Evolutionary conservation across 495 filamentous ascomycete species (phyloP).

Genomic region (Penicillium steckii): DNA sequence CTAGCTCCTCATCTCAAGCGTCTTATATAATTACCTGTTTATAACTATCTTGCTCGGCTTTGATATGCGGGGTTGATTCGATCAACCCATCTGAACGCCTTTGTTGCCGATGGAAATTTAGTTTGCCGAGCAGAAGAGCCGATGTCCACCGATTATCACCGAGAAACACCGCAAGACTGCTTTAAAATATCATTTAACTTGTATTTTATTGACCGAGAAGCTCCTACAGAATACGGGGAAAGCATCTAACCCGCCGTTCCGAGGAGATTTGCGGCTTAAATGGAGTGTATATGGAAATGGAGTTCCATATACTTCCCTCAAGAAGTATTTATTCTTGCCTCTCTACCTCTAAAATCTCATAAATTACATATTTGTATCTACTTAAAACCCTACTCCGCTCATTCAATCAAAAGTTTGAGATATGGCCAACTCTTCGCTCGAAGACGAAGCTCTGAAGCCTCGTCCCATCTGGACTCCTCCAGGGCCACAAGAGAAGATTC

Average conservation of each 20-base stretch:
- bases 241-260: too few species aligned
- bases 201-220: background rate
- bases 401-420: background rate
- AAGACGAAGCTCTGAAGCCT: background rate
- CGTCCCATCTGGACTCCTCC: conserved; percentile 15
- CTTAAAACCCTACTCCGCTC: too few species aligned
- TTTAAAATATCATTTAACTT: too few species aligned
- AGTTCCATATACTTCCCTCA: too few species aligned
- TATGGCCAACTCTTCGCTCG: background rate
- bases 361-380: background rate
- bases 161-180: conserved; percentile 4
- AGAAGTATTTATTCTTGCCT: too few species aligned
- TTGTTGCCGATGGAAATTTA: conserved; percentile 1
- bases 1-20: too few species aligned
- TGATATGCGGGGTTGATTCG: conserved; percentile 16
- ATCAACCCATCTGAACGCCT: background rate
- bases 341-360: too few species aligned
- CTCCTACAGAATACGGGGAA: conserved; percentile 1
- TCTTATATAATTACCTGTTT: background rate
- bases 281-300: too few species aligned
- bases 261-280: too few species aligned
- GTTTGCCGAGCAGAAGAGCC: conserved; percentile 19
- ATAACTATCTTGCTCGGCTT: background rate
- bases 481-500: conserved; percentile 10
- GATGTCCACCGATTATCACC: conserved; percentile 19